Conservation (phyloP, 1,139 yeast species). For the Ogataea hybrid region DNA sequence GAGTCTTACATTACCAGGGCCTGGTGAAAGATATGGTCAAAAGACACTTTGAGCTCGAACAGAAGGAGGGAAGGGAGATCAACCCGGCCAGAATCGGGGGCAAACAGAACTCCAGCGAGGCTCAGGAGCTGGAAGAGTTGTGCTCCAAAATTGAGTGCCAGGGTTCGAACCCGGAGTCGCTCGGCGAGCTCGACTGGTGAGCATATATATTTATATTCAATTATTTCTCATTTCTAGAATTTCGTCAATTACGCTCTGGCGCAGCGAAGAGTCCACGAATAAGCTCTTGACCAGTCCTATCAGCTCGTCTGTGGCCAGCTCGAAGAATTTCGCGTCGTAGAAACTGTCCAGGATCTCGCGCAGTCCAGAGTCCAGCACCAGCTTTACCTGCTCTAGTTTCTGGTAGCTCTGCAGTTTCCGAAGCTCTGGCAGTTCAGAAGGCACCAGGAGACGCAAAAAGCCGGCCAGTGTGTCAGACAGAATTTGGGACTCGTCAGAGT, state of each 20-base stretch:
- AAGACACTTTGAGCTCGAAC: constrained; percentile 47
- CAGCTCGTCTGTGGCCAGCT: constrained; percentile 67
- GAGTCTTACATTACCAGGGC: constrained; percentile 56
- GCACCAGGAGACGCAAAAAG: constrained; percentile 5
- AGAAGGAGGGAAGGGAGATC: constrained; percentile 42
- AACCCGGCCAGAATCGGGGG: constrained; percentile 53
- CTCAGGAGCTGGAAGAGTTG: constrained; percentile 48
- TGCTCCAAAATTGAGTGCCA: constrained; percentile 50
- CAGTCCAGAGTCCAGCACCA: constrained; percentile 54
- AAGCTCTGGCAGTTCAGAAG: constrained; percentile 4
- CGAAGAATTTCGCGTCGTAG: constrained; percentile 72
- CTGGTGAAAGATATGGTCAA: constrained; percentile 59
- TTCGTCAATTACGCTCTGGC: constrained; percentile 61
- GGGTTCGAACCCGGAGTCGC: constrained; percentile 36
- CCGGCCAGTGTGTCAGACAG: constrained; percentile 21
- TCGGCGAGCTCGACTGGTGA: constrained; percentile 29
- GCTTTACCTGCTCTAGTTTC: constrained; percentile 44
- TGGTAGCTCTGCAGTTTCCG: constrained; percentile 34
- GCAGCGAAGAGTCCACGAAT: constrained; percentile 69
- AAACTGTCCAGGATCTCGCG: constrained; percentile 68
- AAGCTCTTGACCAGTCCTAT: constrained; percentile 55
- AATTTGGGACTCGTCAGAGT: constrained; percentile 30
- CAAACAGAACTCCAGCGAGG: constrained; percentile 38
- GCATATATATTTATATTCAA: constrained; percentile 1
- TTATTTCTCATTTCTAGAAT: constrained; percentile 44